Evolutionary conservation across 1,284 basidiomycete genomes (phyloP).

Genomic region (Fomitopsis schrenkii): DNA sequence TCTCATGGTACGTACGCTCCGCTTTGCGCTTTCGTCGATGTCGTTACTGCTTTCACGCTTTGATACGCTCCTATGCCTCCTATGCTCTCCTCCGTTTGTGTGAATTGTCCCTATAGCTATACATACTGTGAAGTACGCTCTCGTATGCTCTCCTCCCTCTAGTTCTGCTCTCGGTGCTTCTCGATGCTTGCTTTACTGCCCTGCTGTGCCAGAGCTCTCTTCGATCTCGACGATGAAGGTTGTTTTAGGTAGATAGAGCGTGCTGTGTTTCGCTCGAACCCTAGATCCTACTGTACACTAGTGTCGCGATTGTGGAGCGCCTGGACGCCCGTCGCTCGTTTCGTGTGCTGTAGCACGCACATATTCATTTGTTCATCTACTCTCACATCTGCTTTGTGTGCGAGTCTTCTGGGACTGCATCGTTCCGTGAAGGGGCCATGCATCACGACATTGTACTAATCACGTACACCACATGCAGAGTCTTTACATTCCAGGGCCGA

Average conservation of each 20-base stretch:
- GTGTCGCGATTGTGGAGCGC: slow-evolving; percentile 2
- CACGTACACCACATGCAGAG: not conserved
- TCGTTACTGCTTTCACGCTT: slow-evolving; percentile 8
- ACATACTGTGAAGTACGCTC: not conserved
- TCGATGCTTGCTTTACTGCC: slow-evolving; percentile 3
- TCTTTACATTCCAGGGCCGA: slow-evolving; percentile 48
- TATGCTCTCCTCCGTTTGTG: not conserved
- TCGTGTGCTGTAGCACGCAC: not conserved
- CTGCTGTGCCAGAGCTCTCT: slow-evolving; percentile 11
- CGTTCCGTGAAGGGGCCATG: not conserved
- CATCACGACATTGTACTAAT: not conserved
- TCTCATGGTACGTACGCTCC: slow-evolving; percentile 9
- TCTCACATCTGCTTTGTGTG: not conserved
- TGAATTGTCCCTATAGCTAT: not conserved
- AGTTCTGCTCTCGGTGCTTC: slow-evolving; percentile 1
- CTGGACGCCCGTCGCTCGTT: slow-evolving; percentile 6
- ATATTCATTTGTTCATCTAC: not conserved
- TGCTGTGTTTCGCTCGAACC: slow-evolving; percentile 3
- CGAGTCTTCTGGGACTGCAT: not conserved
- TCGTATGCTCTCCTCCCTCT: slow-evolving; percentile 3
- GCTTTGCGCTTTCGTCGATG: slow-evolving; percentile 1
- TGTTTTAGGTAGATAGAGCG: slow-evolving; percentile 3
- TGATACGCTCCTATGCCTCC: not conserved
- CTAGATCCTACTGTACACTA: not conserved
- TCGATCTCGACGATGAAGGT: not conserved